Evolutionary conservation across 1,139 yeast genomes (phyloP), one percentile per base, ranked within the genome.

Genomic region (Scheffersomyces illinoinensis): DNA sequence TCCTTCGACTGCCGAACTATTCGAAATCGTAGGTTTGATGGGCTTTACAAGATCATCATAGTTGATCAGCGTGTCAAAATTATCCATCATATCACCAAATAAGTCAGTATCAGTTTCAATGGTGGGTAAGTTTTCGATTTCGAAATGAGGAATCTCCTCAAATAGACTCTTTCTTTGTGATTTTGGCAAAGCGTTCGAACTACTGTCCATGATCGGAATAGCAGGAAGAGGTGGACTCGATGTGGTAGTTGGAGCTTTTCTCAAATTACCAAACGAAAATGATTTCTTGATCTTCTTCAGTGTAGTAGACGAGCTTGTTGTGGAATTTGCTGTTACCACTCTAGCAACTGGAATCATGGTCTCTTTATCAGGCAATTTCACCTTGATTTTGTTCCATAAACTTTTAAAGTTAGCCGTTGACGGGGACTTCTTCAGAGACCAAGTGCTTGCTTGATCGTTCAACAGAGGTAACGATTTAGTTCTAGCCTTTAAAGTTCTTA

Each of bases 21-120:
- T 66, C 68, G 47, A 33, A 12, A 33, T 33, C 24, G 24, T 20
- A 14, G 50, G 47, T 23, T 46, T 53, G 39, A 46, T 39, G 26
- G 21, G 53, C 50, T 12, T 19, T 10, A 18, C 55, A 3, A 26
- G 50, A 18, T 52, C 56, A 14, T 54, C 59, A 20, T 53, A 53
- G 23, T 58, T 57, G 12, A 57, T 43, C 21, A 58, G 68, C 26
- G 69, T 75, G 56, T 73, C 75, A 58, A 76, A 73, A 17, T 71
- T 70, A 23, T 59, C 59, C 66, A 78, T 64, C 65, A 78, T 66
- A 55, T 78, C 82, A 52, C 72, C 78, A 61, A 77, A 75, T 64
- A 77, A 60, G 55, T 71, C 62, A 33, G 68, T 68, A 24, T 76
- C 80, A 8, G 70, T 68, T 59, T 77, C 81, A 55, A 77, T 66